Conservation (phyloP, 345 rosid species). For the Eucalyptus sp. region DNA sequence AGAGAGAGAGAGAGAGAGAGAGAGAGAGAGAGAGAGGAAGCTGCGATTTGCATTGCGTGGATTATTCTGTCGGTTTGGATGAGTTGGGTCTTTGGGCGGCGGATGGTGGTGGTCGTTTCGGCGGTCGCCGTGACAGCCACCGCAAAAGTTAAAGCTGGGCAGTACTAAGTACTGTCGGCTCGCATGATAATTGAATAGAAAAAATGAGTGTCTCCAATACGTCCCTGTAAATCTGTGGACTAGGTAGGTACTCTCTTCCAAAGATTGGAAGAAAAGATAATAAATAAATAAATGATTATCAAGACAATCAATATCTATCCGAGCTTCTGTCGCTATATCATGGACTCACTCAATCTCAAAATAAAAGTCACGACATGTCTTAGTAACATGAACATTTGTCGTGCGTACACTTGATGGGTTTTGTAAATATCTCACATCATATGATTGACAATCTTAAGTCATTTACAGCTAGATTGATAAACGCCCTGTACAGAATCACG, state of each 20-base stretch:
- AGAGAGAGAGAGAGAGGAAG: background rate
- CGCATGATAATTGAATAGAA: background rate
- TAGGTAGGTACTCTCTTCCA: background rate
- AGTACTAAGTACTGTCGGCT: background rate
- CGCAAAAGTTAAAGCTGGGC: background rate
- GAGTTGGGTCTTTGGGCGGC: background rate
- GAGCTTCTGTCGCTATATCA: background rate
- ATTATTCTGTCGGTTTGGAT: background rate
- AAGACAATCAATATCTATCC: background rate
- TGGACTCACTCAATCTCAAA: background rate
- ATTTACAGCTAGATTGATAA: background rate
- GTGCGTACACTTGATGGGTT: background rate
- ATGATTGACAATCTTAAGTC: background rate
- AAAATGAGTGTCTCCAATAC: background rate
- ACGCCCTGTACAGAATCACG: background rate
- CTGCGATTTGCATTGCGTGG: background rate
- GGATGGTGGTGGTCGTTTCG: background rate
- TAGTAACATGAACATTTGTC: background rate
- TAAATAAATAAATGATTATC: background rate
- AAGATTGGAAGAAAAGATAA: background rate
- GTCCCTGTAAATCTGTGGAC: background rate
- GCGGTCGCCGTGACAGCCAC: background rate
- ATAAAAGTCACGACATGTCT: background rate
- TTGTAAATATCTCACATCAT: background rate
- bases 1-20: background rate